These are phyloP conservation scores for Pythium dissotocum DNA, from an alignment of 352 stramenopile species.

Conservation along the genomic window DNA sequence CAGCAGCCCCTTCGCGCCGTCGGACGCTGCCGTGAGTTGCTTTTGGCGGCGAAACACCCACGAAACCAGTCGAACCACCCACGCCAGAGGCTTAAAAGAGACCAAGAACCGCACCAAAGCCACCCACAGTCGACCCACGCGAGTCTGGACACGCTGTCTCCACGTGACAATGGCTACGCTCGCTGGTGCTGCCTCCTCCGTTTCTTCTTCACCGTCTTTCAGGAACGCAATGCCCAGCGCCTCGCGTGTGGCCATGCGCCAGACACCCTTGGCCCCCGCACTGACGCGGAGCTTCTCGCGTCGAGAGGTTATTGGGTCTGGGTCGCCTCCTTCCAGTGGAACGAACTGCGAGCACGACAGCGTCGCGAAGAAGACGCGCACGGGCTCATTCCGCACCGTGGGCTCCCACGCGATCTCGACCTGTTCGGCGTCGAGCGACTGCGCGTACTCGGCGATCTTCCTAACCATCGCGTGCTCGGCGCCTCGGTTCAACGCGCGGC, in stretches of 20 bases:
- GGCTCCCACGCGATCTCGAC: slow-evolving; percentile 49
- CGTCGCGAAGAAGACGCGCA: slow-evolving; percentile 50
- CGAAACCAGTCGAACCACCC: neutral
- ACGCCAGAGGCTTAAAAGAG: neutral
- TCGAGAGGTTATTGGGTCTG: no score
- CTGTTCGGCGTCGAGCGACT: neutral
- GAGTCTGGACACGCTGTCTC: neutral
- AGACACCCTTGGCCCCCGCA: slow-evolving; percentile 1
- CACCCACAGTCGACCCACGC: neutral
- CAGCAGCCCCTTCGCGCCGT: neutral
- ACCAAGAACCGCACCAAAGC: neutral
- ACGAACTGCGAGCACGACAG: slow-evolving; percentile 25
- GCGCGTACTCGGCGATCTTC: slow-evolving; percentile 43
- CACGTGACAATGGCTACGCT: neutral
- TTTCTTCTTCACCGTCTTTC: neutral
- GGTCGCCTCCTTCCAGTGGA: neutral
- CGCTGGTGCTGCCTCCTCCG: neutral
- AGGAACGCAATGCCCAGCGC: slow-evolving; percentile 17
- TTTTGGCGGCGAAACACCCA: neutral
- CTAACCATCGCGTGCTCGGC: slow-evolving; percentile 71
- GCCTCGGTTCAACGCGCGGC: slow-evolving; percentile 63
- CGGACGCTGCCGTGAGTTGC: neutral
- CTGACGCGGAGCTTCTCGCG: slow-evolving; percentile 13
- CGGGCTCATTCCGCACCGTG: slow-evolving; percentile 66
- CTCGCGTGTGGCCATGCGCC: slow-evolving; percentile 4